Evolutionary conservation across 164 flowering plant species (phyloP), one percentile per base, ranked within the genome.

Genomic region (Kalanchoe fedtschenkoi): DNA sequence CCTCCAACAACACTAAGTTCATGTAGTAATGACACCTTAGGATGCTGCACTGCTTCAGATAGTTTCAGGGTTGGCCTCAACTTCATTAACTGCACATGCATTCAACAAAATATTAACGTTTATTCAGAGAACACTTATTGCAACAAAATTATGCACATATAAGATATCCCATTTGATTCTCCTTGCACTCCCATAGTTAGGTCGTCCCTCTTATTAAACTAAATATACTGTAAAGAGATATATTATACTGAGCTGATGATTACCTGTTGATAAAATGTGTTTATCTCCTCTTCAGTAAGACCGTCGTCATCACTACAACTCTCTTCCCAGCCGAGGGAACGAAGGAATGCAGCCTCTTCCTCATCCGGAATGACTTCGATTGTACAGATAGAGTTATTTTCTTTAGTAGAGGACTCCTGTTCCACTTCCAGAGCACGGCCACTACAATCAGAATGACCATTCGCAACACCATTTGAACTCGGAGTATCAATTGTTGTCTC

Each of bases 281-380:
- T 78, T 46, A 89, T 92, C 77, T 92, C 98, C 72, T 89, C 96
- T 65, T 88, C 84, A 6, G 98, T 92, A 34, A 92, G 85, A 38
- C 80, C 89, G 70, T 71, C 97, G 65, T 82, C 91, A 61, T 86
- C 96, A 28, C 75, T 84, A 44, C 72, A 66, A 66, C 72, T 77
- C 73, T 86, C 91, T 7, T 86, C 89, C 98, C 98, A 92, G 16
- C 98, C 98, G 72, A 92, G 91, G 10, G 93, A 87, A 33, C 87
- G 81, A 62, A 92, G 85, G 63, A 92, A 92, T 10, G 78, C 79
- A 55, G 70, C 78, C 75, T 87, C 88, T 60, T 88, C 95, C 61
- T 81, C 81, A 8, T 80, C 72, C 68, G 56, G 64, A 51, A 75
- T 68, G 53, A 64, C 66, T 32, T 59, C 72, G 70, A 63, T 59